phyloP scores from a whole-genome alignment of 306 rosid species.

The Datisca glomerata region DNA sequence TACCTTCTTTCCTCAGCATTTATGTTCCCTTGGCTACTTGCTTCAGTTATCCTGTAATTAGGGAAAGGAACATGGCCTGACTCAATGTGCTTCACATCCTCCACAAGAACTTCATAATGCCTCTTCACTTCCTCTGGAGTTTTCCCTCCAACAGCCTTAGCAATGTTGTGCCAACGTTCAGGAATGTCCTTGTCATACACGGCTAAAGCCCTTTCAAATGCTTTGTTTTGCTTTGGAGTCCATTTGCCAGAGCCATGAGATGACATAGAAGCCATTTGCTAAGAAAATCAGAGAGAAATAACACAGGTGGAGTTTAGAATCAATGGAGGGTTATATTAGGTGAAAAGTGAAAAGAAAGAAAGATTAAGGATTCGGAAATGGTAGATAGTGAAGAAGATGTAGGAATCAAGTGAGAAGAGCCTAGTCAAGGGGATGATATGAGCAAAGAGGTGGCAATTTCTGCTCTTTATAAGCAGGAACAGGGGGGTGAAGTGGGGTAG shows the following conservation, averaged over 20 bases:
- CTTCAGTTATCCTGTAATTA: slow-evolving; percentile 38
- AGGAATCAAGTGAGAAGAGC: slow-evolving; percentile 10
- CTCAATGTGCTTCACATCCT: slow-evolving; percentile 69
- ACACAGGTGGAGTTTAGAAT: too few species aligned
- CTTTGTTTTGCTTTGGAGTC: slow-evolving; percentile 84
- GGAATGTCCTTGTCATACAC: slow-evolving; percentile 83
- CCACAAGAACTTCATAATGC: slow-evolving; percentile 67
- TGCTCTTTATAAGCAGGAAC: slow-evolving; percentile 48
- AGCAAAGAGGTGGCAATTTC: slow-evolving; percentile 21
- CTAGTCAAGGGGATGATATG: slow-evolving; percentile 21
- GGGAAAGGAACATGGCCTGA: slow-evolving; percentile 79
- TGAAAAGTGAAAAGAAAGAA: too few species aligned
- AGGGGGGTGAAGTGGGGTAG: slow-evolving; percentile 24
- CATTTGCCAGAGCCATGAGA: slow-evolving; percentile 46
- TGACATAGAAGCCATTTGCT: slow-evolving; percentile 64
- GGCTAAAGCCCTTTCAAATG: slow-evolving; percentile 89
- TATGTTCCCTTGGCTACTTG: slow-evolving; percentile 6
- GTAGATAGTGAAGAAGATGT: slow-evolving; percentile 4
- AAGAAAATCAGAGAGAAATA: too few species aligned
- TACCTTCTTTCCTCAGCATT: slow-evolving; percentile 53
- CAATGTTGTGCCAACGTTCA: slow-evolving; percentile 86
- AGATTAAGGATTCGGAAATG: not conserved
- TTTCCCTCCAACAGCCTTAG: slow-evolving; percentile 78
- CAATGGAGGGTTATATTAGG: too few species aligned
- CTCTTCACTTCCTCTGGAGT: slow-evolving; percentile 74